Evolutionary conservation across 768 basidiomycete genomes (phyloP).

Genomic region (Pulveroboletus sp.): DNA sequence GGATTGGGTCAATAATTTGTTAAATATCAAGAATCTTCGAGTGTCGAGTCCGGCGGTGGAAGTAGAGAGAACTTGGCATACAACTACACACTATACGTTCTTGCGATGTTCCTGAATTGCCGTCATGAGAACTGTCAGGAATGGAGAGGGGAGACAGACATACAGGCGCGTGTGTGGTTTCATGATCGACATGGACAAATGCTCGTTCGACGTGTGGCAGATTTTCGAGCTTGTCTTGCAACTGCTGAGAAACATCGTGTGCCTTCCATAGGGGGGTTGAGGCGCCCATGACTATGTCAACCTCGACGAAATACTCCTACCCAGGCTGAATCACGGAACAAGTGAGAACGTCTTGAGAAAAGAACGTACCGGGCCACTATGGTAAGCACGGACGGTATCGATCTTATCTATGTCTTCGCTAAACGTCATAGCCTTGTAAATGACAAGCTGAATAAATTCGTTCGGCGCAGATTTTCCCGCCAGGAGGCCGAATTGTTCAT

Average conservation of each 20-base stretch:
- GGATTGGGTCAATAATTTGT: not conserved
- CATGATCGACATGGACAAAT: conserved; percentile 94
- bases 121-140: not conserved
- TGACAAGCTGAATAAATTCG: conserved; percentile 85
- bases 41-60: not conserved
- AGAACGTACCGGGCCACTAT: conserved; percentile 67
- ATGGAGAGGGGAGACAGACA: conserved; percentile 11
- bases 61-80: not conserved
- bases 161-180: conserved; percentile 75
- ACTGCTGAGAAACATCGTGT: conserved; percentile 76
- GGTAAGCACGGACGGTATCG: conserved; percentile 91
- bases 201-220: conserved; percentile 89
- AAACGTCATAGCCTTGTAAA: conserved; percentile 89
- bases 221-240: conserved; percentile 86
- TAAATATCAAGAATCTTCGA: not conserved
- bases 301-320: conserved; percentile 88
- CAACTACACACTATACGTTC: conserved; percentile 8
- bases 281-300: conserved; percentile 91
- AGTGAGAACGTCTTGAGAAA: not conserved
- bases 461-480: conserved; percentile 91
- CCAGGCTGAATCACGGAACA: not conserved
- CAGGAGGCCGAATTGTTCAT: conserved; percentile 76
- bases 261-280: conserved; percentile 87
- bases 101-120: conserved; percentile 43
- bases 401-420: conserved; percentile 79